Evolutionary conservation across 176 grass and related monocot genomes (phyloP).

Genomic region (Panicum miliaceum): DNA sequence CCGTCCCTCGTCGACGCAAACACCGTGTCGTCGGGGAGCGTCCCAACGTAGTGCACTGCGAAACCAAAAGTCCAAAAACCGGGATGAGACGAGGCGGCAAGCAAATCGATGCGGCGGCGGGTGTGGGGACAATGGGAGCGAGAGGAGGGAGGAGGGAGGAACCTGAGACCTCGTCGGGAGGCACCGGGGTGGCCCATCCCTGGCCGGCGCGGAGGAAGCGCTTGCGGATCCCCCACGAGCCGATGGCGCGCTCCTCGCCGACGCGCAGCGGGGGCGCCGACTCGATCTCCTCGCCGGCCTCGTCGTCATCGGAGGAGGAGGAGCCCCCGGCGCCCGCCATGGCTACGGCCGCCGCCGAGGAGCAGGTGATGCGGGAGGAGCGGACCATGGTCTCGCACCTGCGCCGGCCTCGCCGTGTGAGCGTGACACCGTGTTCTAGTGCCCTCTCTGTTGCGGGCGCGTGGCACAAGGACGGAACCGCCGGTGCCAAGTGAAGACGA

Average conservation of each 20-base stretch:
- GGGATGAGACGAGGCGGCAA: not conserved
- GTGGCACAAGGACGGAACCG: not conserved
- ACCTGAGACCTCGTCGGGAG: constrained; percentile 55
- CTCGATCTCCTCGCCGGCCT: constrained; percentile 53
- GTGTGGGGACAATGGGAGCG: not conserved
- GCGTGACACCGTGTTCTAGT: not conserved
- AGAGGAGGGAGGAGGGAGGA: not conserved
- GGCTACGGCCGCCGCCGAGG: constrained; percentile 54
- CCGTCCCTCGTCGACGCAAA: constrained; percentile 47
- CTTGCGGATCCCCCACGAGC: constrained; percentile 37
- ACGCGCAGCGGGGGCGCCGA: constrained; percentile 45
- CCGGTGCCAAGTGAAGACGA: not conserved
- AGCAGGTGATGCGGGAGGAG: constrained; percentile 43
- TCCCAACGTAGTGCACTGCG: constrained; percentile 50
- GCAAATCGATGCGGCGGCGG: not conserved
- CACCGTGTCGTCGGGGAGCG: constrained; percentile 33
- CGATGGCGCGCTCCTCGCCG: constrained; percentile 48
- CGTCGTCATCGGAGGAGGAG: constrained; percentile 32
- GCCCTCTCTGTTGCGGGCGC: not conserved
- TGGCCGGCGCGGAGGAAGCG: constrained; percentile 38
- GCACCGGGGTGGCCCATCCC: constrained; percentile 47
- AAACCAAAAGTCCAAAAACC: not conserved
- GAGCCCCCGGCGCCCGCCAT: constrained; percentile 2
- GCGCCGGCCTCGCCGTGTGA: not conserved
- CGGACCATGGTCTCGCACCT: constrained; percentile 25